These are phyloP conservation scores for Neurospora sp. DNA, from an alignment of 495 filamentous ascomycete species.

Conservation along the genomic window DNA sequence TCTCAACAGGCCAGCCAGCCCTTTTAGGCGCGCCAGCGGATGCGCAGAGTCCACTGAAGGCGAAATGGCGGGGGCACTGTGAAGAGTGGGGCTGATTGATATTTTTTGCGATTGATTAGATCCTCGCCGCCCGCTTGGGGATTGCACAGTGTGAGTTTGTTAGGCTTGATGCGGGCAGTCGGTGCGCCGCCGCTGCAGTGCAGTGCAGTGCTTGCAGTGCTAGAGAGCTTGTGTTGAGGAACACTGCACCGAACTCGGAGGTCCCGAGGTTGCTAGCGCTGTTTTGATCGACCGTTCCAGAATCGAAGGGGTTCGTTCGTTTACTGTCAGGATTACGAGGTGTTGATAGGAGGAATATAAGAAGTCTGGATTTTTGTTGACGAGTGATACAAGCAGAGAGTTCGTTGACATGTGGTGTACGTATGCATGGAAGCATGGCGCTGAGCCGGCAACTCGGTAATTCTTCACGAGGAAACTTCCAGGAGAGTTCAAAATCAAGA, in stretches of 20 bases:
- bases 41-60: neutral
- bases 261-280: neutral
- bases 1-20: conserved; percentile 5
- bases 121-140: neutral
- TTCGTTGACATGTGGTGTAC: neutral
- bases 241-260: neutral
- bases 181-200: neutral
- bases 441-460: neutral
- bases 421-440: neutral
- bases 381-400: no score
- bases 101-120: conserved; percentile 20
- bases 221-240: neutral
- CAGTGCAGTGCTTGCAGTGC: neutral
- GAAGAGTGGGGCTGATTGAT: conserved; percentile 22
- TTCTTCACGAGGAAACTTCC: neutral
- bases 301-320: neutral
- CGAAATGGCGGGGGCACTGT: neutral
- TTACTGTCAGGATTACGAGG: neutral
- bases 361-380: neutral
- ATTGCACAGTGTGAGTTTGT: conserved; percentile 3
- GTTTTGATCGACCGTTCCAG: neutral
- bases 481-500: neutral
- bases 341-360: neutral
- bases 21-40: neutral
- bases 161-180: neutral